Conservation (phyloP, 2,329 filamentous ascomycete species). For the Colletotrichum limetticola region DNA sequence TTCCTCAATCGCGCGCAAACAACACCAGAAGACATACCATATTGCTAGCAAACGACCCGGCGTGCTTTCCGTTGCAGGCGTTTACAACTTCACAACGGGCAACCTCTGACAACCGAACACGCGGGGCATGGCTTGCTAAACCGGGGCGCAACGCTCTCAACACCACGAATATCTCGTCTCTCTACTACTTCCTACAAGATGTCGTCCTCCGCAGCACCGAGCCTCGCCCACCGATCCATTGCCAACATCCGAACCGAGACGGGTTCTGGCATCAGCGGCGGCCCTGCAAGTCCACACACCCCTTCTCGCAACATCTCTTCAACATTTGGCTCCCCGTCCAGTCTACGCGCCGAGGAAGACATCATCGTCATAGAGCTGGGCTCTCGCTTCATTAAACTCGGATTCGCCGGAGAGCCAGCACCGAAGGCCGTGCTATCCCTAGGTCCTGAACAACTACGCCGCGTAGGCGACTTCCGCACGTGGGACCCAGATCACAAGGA, state of each 20-base stretch:
- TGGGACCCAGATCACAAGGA: constrained; percentile 68
- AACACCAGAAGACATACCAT: neutral
- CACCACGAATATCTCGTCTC: neutral
- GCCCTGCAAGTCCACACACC: constrained; percentile 67
- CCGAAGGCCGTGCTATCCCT: constrained; percentile 80
- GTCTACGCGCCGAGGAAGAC: constrained; percentile 83
- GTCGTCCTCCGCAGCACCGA: constrained; percentile 52
- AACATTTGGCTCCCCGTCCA: constrained; percentile 67
- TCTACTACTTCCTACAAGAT: constrained; percentile 5
- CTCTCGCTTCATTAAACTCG: constrained; percentile 79
- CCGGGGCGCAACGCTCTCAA: neutral
- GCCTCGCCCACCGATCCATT: constrained; percentile 67
- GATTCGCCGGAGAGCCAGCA: constrained; percentile 84
- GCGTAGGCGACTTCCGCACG: constrained; percentile 83
- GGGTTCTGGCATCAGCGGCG: constrained; percentile 39
- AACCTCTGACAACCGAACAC: neutral
- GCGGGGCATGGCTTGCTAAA: neutral
- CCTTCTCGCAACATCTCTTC: constrained; percentile 66
- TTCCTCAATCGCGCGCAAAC: neutral
- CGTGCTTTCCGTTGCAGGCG: neutral
- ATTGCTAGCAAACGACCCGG: neutral
- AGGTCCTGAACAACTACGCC: constrained; percentile 78
- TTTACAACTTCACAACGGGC: neutral
- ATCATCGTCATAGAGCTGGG: constrained; percentile 85
- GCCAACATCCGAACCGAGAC: constrained; percentile 64